Evolutionary conservation across 345 rosid genomes (phyloP).

Genomic region (Corchorus olitorius): DNA sequence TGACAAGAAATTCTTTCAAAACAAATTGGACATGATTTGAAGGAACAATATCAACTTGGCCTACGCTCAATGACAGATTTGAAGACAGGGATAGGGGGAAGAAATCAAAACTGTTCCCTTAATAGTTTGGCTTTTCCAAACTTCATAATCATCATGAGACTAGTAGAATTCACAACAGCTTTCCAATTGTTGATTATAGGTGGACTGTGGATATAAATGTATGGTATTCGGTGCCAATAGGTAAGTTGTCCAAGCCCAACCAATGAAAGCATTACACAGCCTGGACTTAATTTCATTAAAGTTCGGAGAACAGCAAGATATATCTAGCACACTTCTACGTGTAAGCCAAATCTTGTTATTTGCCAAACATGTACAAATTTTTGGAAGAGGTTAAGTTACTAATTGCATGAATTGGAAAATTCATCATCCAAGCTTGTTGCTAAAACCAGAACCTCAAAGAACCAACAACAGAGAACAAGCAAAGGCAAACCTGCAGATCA

Average conservation of each 20-base stretch:
- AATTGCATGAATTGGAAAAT: neutral
- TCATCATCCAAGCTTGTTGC: neutral
- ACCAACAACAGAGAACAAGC: neutral
- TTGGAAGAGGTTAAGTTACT: conserved; percentile 1
- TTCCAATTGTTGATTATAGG: neutral
- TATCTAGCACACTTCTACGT: neutral
- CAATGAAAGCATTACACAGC: neutral
- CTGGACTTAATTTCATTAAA: neutral
- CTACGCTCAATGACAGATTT: neutral
- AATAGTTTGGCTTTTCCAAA: neutral
- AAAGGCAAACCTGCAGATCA: conserved; percentile 56
- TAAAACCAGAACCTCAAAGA: neutral
- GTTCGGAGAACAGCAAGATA: neutral
- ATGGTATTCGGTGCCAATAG: neutral
- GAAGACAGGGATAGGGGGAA: neutral
- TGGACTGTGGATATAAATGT: neutral
- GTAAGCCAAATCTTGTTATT: neutral
- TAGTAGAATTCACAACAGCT: neutral
- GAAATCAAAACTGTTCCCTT: neutral
- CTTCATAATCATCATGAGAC: neutral
- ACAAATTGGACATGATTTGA: neutral
- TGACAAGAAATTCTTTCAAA: neutral
- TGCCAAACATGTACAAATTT: neutral
- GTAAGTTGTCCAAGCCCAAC: neutral
- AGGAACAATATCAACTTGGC: neutral